A percentile compares a stretch with the other conserved stretches of the same genome.
phyloP scores from a whole-genome alignment of 306 rosid species.

The Prunus padus region DNA sequence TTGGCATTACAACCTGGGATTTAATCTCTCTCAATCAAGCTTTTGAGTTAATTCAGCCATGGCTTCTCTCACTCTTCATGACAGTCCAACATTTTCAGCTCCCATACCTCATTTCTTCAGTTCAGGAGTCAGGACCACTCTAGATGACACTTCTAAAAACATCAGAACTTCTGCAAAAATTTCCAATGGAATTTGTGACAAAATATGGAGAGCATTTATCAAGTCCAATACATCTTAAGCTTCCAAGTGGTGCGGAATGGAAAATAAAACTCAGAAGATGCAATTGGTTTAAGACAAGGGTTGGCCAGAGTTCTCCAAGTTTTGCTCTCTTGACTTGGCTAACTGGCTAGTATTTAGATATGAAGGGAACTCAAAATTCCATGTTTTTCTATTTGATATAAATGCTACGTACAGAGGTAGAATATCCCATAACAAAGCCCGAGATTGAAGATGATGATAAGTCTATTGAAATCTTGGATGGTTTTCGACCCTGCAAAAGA shows the following conservation, averaged over 20 bases:
- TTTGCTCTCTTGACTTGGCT: background rate
- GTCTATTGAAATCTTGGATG: background rate
- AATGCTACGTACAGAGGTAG: constrained; percentile 4
- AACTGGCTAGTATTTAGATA: constrained; percentile 10
- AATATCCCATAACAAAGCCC: background rate
- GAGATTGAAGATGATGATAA: background rate
- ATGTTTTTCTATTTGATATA: constrained; percentile 19
- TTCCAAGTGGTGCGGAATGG: constrained; percentile 16
- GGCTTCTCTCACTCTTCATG: background rate
- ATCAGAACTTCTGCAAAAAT: constrained; percentile 4
- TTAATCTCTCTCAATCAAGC: no score
- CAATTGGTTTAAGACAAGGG: constrained; percentile 9
- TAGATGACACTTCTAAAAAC: background rate
- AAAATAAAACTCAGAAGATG: background rate
- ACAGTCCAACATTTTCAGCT: background rate
- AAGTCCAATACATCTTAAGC: background rate
- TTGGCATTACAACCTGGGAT: no score
- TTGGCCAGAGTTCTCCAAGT: constrained; percentile 17
- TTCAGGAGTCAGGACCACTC: background rate
- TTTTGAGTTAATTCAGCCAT: background rate
- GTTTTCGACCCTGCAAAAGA: background rate
- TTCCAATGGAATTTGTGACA: constrained; percentile 6
- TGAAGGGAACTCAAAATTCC: constrained; percentile 11
- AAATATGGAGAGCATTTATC: background rate
- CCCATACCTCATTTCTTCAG: background rate